Base-by-base conservation (phyloP, 192 early-diverging fungal genomes). In the Allomyces macrogynus region DNA sequence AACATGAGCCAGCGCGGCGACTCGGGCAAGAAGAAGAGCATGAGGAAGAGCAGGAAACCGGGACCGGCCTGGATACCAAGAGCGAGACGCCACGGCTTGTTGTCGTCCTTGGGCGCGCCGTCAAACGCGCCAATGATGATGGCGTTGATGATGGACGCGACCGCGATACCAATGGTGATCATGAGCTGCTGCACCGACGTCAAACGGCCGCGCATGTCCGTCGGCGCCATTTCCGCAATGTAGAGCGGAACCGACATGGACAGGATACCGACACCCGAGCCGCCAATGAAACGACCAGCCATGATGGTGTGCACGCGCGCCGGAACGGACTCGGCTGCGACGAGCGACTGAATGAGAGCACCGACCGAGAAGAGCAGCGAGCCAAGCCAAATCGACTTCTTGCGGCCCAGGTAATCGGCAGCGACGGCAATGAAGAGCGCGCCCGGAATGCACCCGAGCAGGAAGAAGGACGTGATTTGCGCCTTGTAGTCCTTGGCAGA, bases 151-250 rank as follows among this genome's bases (percentile, higher is more conserved):
- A 81, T 78, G 67, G 78, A 85, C 40, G 83, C 74, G 43, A 86
- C 71, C 40, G 77, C 69, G 49, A 83, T 81, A 10, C 86, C 82
- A 60, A 79, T 49, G 60, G 93, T 96, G 74, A 96, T 95, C 67
- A 89, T 86, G 79, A 89, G 87, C 72, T 96, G 93, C 68, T 93
- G 87, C 61, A 93, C 75, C 24, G 87, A 83, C 24, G 90, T 85
- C 24, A 93, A 80, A 43, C 88, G 85, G 40, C 91, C 91, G 71
- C 91, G 88, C 72, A 92, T 88, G 24, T 81, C 73, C 62, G 87
- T 75, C 23, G 89, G 89, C 23, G 90, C 83, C 23, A 91, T 84
- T 64, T 93, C 91, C n/a, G 89, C 85, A 70, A 87, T 84, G 67
- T n/a, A n/a, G n/a, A n/a, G n/a, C n/a, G n/a, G n/a, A n/a, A n/a